These are phyloP conservation scores for Paramecium sexaurelia DNA, from an alignment of 73 alveolate genomes.

Conservation along the genomic window DNA sequence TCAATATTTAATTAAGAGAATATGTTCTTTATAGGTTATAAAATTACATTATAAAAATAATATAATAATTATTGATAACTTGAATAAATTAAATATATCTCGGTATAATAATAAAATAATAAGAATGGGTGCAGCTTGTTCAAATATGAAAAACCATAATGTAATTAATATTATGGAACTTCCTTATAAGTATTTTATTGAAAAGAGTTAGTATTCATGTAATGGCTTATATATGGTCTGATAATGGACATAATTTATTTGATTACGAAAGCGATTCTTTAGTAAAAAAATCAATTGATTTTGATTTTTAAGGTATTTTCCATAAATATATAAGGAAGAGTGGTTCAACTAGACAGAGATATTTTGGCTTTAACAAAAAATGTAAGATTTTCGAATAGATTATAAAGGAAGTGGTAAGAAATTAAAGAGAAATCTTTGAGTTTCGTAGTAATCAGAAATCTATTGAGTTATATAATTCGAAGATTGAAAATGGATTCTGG, in stretches of 20 bases:
- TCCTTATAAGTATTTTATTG: not conserved
- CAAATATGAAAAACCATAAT: not conserved
- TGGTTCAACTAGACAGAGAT: constrained; percentile 23
- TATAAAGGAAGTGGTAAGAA: constrained; percentile 43
- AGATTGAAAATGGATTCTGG: constrained; percentile 12
- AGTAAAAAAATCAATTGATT: constrained; percentile 29
- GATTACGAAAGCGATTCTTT: constrained; percentile 47
- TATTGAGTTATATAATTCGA: not conserved
- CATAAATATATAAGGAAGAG: constrained; percentile 10
- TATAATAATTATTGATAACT: not conserved
- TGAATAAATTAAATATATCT: not conserved
- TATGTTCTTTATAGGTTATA: too few species aligned
- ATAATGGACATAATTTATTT: constrained; percentile 54
- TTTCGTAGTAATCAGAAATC: not conserved
- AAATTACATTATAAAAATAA: not conserved
- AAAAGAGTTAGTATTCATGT: constrained; percentile 5
- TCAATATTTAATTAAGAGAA: too few species aligned
- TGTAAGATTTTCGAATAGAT: not conserved
- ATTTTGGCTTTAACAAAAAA: constrained; percentile 42
- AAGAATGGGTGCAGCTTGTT: constrained; percentile 25
- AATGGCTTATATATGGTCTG: constrained; percentile 49
- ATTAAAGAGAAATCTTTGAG: constrained; percentile 36
- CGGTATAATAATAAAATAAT: not conserved
- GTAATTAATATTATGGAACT: not conserved
- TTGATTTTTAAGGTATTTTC: constrained; percentile 37